Evolutionary conservation across 192 early-diverging fungal species (phyloP), one percentile per base, ranked within the genome.

Genomic region (Backusella westeae): DNA sequence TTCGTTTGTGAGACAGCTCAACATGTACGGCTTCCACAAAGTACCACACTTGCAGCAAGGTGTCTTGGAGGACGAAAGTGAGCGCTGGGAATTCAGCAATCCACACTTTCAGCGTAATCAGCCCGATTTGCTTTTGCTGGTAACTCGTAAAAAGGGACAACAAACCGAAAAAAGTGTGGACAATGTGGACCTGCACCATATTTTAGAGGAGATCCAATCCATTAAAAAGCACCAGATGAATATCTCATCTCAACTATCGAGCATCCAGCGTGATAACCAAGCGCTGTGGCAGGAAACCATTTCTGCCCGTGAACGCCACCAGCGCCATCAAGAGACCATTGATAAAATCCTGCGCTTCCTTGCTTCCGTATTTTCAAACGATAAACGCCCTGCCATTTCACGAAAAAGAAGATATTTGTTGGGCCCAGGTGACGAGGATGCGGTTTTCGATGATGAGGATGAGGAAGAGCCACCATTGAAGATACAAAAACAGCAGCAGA

Each of bases 11-110:
- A 89, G 95, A 29, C 96, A 97, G 79, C 87, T 97, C 15, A 97
- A 97, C 78, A 92, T 96, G 93, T 97, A 99, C 79, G 98, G 96
- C 6, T 99, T 99, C 77, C 96, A 97, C 84, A 99, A 99, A 76
- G 91, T 98, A 14, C 96, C 96, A 8, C 94, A 97, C 83, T 73
- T 97, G 6, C 93, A 96, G 69, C 93, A 96, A 63, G 97, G 96
- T 41, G 93, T 94, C 1, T 86, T 97, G n/a, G 88, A 92, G 6
- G 80, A 91, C 1, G 93, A 89, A 15, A 87, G 93, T 0, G 97
- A 99, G 76, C 88, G 88, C 68, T 96, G 92, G 93, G 96, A 98
- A 83, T 99, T 99, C 80, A 90, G 86, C 73, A 95, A 99, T 77
- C 89, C 89, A 0, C 89, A 97, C 78, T 99, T 99, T 75, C 93